These are phyloP conservation scores for Flueggea neowawraea DNA, from an alignment of 441 rosid genomes.

Conservation along the genomic window DNA sequence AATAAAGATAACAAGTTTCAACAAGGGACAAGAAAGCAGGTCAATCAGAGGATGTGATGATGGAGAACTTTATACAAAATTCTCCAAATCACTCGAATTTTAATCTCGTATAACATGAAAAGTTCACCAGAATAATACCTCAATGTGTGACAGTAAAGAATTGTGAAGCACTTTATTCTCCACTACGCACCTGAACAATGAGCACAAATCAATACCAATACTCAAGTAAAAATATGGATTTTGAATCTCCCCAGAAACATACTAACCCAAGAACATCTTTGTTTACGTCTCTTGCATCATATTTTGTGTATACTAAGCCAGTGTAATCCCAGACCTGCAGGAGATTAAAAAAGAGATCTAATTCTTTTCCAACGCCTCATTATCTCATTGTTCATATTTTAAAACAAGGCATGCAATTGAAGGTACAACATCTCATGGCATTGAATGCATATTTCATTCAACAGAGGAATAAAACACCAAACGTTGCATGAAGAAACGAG, in stretches of 20 bases:
- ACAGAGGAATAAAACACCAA: background rate
- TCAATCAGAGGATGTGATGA: background rate
- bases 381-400: slow-evolving; percentile 3
- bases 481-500: too few relatives aligned
- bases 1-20: background rate
- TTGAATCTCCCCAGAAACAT: background rate
- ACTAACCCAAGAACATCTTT: slow-evolving; percentile 81
- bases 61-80: background rate
- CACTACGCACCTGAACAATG: slow-evolving; percentile 77
- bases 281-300: slow-evolving; percentile 71
- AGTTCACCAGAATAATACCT: slow-evolving; percentile 43
- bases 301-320: slow-evolving; percentile 83
- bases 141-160: slow-evolving; percentile 64
- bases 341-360: slow-evolving; percentile 6
- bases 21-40: background rate
- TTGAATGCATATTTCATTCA: background rate
- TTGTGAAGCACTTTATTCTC: slow-evolving; percentile 95
- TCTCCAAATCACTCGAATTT: background rate
- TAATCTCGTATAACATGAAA: background rate
- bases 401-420: slow-evolving; percentile 3
- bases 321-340: slow-evolving; percentile 96
- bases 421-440: slow-evolving; percentile 1
- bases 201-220: slow-evolving; percentile 21
- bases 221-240: background rate
- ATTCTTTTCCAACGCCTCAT: too few relatives aligned